Conservation (phyloP, 306 rosid genomes). For the Citrullus colocynthis region DNA sequence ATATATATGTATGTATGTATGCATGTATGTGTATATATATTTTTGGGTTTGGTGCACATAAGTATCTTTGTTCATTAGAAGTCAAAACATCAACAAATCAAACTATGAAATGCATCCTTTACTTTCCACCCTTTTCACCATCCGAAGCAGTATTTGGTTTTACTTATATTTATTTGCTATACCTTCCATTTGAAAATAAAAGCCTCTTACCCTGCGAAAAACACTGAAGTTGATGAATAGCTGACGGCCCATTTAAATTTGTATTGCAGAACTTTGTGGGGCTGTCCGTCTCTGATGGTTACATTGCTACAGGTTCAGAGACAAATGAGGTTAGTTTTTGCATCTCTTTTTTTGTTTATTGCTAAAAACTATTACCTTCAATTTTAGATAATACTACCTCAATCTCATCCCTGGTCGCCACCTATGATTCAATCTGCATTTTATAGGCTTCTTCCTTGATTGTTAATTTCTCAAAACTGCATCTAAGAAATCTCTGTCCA, state of each 20-base stretch:
- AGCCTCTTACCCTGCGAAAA: not conserved
- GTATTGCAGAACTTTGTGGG: conserved; percentile 91
- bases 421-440: not conserved
- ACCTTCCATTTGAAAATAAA: not conserved
- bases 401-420: not conserved
- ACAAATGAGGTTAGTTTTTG: conserved; percentile 68
- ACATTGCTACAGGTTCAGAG: conserved; percentile 97
- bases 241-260: conserved; percentile 13
- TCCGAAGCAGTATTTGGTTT: too few species aligned
- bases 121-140: not conserved
- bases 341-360: not conserved
- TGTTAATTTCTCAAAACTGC: not conserved
- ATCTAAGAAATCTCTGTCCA: not conserved
- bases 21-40: too few species aligned
- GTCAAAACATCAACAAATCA: not conserved
- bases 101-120: not conserved
- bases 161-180: not conserved
- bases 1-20: too few species aligned
- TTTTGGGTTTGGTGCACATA: not conserved
- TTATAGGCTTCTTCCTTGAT: not conserved
- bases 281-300: conserved; percentile 81
- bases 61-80: not conserved
- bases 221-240: not conserved
- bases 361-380: not conserved
- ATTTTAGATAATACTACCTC: not conserved